Evolutionary conservation across 2,329 filamentous ascomycete species (phyloP).

Genomic region (Colletotrichum nymphaeae): DNA sequence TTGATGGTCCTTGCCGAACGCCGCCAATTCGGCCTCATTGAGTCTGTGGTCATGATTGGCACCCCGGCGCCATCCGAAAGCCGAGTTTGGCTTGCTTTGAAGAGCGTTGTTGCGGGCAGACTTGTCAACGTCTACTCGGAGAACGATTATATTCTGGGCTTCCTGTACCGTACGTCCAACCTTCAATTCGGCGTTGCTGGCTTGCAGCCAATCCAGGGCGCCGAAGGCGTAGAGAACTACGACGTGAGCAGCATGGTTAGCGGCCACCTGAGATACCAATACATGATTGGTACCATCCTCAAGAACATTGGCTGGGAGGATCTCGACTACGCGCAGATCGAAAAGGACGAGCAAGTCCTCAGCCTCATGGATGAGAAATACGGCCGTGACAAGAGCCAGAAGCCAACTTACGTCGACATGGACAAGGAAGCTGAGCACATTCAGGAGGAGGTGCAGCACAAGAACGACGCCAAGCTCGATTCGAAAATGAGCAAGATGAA

Average conservation of each 20-base stretch:
- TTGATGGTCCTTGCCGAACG: conserved; percentile 83
- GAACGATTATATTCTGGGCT: conserved; percentile 88
- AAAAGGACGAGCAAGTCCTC: conserved; percentile 45
- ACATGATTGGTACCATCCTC: conserved; percentile 74
- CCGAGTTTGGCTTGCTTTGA: conserved; percentile 80
- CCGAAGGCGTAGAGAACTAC: conserved; percentile 75
- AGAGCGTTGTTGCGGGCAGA: conserved; percentile 82
- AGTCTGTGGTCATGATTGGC: conserved; percentile 88
- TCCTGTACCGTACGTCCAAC: conserved; percentile 86
- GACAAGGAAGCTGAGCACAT: conserved; percentile 34
- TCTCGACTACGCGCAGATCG: conserved; percentile 57
- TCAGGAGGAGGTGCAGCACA: conserved; percentile 41
- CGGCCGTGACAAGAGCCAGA: conserved; percentile 46
- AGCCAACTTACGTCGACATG: conserved; percentile 27
- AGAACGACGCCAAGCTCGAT: conserved; percentile 37
- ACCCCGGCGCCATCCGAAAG: conserved; percentile 80
- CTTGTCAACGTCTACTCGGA: conserved; percentile 92
- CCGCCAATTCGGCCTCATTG: conserved; percentile 85
- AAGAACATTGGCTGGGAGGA: conserved; percentile 77
- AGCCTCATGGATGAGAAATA: conserved; percentile 48
- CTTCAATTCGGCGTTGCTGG: conserved; percentile 88
- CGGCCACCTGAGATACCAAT: conserved; percentile 78
- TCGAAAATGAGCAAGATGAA: conserved; percentile 43
- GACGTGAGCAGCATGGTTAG: conserved; percentile 73
- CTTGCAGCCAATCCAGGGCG: conserved; percentile 77